Evolutionary conservation across 495 filamentous ascomycete species (phyloP).

Genomic region (Neurospora discreta): DNA sequence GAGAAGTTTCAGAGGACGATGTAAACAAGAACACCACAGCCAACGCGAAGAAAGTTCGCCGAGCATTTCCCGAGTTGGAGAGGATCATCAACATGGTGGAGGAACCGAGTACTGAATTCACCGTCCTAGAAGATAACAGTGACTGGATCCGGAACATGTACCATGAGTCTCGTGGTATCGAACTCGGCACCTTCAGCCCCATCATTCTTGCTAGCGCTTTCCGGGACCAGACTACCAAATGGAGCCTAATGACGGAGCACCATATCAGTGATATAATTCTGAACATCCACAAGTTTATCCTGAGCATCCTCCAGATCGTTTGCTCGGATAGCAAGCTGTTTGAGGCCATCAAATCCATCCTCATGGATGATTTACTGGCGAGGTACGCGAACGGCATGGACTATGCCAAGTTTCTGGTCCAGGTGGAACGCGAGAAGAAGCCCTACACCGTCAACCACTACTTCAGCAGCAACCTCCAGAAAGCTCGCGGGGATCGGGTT

Average conservation of each 20-base stretch:
- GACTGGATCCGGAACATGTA: conserved; percentile 14
- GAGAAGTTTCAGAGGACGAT: neutral
- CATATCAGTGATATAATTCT: conserved; percentile 39
- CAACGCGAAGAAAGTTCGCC: neutral
- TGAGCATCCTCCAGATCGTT: conserved; percentile 14
- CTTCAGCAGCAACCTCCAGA: conserved; percentile 40
- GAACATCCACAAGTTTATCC: conserved; percentile 41
- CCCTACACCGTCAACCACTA: conserved; percentile 44
- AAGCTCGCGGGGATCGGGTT: conserved; percentile 19
- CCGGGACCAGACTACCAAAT: conserved; percentile 45
- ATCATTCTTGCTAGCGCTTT: conserved; percentile 35
- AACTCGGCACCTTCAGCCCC: conserved; percentile 15
- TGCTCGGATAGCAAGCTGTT: conserved; percentile 25
- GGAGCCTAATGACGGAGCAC: conserved; percentile 32
- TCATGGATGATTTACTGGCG: conserved; percentile 29
- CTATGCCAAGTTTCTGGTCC: conserved; percentile 34
- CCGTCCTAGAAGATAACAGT: neutral
- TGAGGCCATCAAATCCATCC: conserved; percentile 23
- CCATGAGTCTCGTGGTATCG: conserved; percentile 14
- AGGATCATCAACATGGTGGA: neutral
- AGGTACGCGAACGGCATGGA: conserved; percentile 32
- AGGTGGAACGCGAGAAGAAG: conserved; percentile 34
- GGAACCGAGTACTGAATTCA: neutral
- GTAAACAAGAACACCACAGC: neutral
- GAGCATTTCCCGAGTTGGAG: conserved; percentile 9